A percentile compares a stretch with the other conserved stretches of the same genome.
phyloP scores from a whole-genome alignment of 139 green algal genomes.

The Edaphochlamys debaryana region DNA sequence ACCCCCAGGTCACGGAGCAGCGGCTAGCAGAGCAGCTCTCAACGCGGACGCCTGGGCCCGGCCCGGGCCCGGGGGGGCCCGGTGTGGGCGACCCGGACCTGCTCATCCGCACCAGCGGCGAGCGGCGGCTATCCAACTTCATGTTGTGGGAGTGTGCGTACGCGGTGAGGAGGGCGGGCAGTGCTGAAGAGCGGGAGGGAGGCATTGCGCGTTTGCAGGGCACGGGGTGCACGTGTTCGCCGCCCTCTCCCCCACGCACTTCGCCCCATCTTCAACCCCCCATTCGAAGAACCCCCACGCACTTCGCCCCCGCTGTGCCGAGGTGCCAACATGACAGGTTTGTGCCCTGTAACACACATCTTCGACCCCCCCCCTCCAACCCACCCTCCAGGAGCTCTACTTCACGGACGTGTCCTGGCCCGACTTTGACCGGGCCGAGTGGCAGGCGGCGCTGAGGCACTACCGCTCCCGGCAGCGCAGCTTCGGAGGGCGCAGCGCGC shows the following conservation, averaged over 20 bases:
- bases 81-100: conserved; percentile 70
- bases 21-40: conserved; percentile 47
- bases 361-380: too few species aligned
- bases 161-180: too few species aligned
- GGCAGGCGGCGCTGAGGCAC: neutral
- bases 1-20: conserved; percentile 50
- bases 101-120: conserved; percentile 82
- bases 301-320: too few species aligned
- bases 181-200: too few species aligned
- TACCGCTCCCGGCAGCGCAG: neutral
- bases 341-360: too few species aligned
- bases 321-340: too few species aligned
- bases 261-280: too few species aligned
- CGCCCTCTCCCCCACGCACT: too few species aligned
- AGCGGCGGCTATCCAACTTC: conserved; percentile 88
- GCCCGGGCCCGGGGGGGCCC: neutral
- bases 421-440: conserved; percentile 68
- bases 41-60: neutral
- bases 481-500: conserved; percentile 1
- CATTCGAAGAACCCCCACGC: too few species aligned
- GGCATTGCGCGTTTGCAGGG: too few species aligned
- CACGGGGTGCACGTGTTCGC: too few species aligned
- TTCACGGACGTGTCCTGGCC: conserved; percentile 77
- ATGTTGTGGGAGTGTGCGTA: conserved; percentile 86
- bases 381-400: conserved; percentile 64